Evolutionary conservation across 2,329 filamentous ascomycete genomes (phyloP).

Genomic region (Daldinia sp.): DNA sequence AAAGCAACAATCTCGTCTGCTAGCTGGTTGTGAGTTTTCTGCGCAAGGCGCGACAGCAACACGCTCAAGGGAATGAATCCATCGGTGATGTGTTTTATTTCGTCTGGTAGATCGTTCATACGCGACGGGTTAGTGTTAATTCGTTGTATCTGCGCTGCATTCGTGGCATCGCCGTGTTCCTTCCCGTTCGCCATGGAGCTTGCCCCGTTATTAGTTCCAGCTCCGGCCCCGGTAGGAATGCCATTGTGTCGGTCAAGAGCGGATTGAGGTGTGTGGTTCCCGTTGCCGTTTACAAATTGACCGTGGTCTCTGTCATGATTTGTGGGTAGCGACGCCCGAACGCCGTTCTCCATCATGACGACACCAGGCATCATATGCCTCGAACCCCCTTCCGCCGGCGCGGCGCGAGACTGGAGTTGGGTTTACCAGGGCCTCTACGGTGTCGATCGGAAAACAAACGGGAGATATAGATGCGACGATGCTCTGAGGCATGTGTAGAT

Average conservation of each 20-base stretch:
- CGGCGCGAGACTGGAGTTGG: slow-evolving; percentile 40
- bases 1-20: slow-evolving; percentile 74
- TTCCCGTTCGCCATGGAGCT: slow-evolving; percentile 46
- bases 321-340: slow-evolving; percentile 60
- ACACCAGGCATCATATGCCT: slow-evolving; percentile 58
- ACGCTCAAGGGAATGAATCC: slow-evolving; percentile 79
- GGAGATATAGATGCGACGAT: slow-evolving; percentile 20
- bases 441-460: slow-evolving; percentile 14
- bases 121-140: slow-evolving; percentile 43
- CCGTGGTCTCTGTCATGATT: slow-evolving; percentile 65
- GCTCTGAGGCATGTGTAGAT: slow-evolving; percentile 36
- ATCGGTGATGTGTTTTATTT: slow-evolving; percentile 75
- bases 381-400: slow-evolving; percentile 47
- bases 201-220: slow-evolving; percentile 40
- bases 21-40: slow-evolving; percentile 83
- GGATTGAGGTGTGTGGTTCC: slow-evolving; percentile 27
- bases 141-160: slow-evolving; percentile 40
- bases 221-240: slow-evolving; percentile 14
- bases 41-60: slow-evolving; percentile 79
- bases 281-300: slow-evolving; percentile 43
- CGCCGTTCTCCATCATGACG: slow-evolving; percentile 65
- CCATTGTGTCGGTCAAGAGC: slow-evolving; percentile 35
- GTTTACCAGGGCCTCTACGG: slow-evolving; percentile 31
- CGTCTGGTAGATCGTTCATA: slow-evolving; percentile 67
- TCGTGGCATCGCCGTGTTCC: slow-evolving; percentile 31